Percentiles rank a stretch among this genome's conserved stretches.
phyloP scores from a whole-genome alignment of 2,329 filamentous ascomycete species.

The Hymenoscyphus linearis region DNA sequence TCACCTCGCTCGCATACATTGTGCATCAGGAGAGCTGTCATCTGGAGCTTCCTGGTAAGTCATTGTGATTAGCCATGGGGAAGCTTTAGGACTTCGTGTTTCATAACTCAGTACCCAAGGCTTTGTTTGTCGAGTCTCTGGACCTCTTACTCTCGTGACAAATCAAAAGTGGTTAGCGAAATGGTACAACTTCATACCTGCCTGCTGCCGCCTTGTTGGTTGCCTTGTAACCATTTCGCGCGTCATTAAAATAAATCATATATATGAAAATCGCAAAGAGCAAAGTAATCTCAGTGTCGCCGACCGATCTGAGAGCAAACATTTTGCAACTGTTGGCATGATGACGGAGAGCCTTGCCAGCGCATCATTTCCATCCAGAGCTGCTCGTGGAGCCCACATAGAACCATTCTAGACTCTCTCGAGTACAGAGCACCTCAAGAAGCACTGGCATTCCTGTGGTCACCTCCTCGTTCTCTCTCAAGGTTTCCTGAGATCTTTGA shows the following conservation, averaged over 20 bases:
- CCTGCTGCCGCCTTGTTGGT: not conserved
- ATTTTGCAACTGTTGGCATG: not conserved
- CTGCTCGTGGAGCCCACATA: not conserved
- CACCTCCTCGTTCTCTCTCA: not conserved
- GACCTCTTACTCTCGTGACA: not conserved
- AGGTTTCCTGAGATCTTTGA: not conserved
- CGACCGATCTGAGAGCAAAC: not conserved
- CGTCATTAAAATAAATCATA: not conserved
- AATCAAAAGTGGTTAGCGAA: not conserved
- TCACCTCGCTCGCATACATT: too few species aligned
- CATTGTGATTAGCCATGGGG: too few species aligned
- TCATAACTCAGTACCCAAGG: too few species aligned
- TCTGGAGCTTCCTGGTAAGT: too few species aligned
- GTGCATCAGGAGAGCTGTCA: too few species aligned
- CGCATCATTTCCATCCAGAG: not conserved
- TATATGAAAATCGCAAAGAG: not conserved
- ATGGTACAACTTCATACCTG: not conserved
- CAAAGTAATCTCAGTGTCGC: not conserved
- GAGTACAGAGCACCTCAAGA: not conserved
- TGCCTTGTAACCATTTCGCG: not conserved
- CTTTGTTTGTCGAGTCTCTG: too few species aligned
- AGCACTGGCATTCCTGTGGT: not conserved
- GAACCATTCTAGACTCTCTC: not conserved
- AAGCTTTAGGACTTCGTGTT: too few species aligned
- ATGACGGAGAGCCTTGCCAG: not conserved